These are phyloP conservation scores for Arabis alpina DNA, from an alignment of 345 rosid species.

Conservation along the genomic window DNA sequence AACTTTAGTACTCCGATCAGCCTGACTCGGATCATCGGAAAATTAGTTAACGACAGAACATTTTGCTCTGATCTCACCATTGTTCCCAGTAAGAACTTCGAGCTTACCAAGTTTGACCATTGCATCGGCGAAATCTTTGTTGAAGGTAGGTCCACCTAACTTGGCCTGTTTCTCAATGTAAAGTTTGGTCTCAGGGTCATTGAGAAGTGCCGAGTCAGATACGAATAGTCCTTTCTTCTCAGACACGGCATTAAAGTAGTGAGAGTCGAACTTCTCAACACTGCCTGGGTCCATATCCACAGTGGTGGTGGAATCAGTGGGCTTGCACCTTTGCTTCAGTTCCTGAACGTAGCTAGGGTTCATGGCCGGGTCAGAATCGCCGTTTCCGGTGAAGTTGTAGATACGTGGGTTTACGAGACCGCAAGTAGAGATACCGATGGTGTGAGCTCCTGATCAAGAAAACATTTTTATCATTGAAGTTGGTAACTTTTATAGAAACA, in stretches of 20 bases:
- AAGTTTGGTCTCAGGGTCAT: no score
- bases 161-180: no score
- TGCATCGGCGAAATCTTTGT: no score
- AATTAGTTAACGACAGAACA: no score
- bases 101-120: no score
- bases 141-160: no score
- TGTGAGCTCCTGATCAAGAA: conserved; percentile 59
- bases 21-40: no score
- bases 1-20: no score
- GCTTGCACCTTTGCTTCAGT: conserved; percentile 57
- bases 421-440: conserved; percentile 65
- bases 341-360: conserved; percentile 49
- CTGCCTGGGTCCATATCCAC: conserved; percentile 72
- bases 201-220: no score
- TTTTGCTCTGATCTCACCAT: no score
- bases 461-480: background rate
- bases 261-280: conserved; percentile 53
- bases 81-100: no score
- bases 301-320: conserved; percentile 38
- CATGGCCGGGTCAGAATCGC: conserved; percentile 61
- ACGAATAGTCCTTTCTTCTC: conserved; percentile 57
- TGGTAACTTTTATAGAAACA: background rate
- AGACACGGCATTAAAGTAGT: conserved; percentile 52
- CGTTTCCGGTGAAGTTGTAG: conserved; percentile 66
- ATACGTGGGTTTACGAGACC: conserved; percentile 42